phyloP scores from a whole-genome alignment of 768 basidiomycete genomes.

The Mycena indigotica region DNA sequence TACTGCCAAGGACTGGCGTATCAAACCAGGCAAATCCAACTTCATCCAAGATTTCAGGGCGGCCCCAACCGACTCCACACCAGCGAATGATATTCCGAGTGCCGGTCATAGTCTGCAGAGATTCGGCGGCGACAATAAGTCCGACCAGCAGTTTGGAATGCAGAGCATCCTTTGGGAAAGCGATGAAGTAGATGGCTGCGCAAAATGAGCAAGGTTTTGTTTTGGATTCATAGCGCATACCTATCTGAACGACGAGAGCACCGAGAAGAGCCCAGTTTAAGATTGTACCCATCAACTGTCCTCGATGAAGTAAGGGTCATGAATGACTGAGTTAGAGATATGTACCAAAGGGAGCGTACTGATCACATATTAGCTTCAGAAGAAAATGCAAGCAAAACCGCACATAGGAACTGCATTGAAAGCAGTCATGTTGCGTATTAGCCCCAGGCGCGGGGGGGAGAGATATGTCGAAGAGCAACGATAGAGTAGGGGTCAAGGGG shows the following conservation, averaged over 20 bases:
- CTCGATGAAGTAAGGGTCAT: not conserved
- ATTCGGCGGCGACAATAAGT: conserved; percentile 20
- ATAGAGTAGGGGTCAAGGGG: no score
- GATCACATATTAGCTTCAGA: not conserved
- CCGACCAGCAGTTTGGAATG: conserved; percentile 19
- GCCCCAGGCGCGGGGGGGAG: no score
- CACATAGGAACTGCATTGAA: no score
- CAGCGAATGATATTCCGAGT: conserved; percentile 20
- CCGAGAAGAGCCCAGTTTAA: conserved; percentile 17
- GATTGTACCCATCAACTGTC: conserved; percentile 17
- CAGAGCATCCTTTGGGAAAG: conserved; percentile 30
- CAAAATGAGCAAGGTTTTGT: not conserved
- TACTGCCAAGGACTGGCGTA: conserved; percentile 17
- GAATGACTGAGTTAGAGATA: not conserved
- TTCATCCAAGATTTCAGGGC: conserved; percentile 10
- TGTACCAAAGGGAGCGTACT: not conserved
- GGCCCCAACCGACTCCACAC: conserved; percentile 23
- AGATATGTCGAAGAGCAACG: no score
- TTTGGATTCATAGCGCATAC: not conserved
- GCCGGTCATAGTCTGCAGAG: conserved; percentile 21
- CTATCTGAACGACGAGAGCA: conserved; percentile 10
- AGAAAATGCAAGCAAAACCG: not conserved
- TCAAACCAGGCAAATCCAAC: conserved; percentile 23
- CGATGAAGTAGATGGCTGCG: conserved; percentile 34
- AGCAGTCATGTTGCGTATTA: no score